Conservation (phyloP, 345 rosid species). For the Capsella bursapastoris region DNA sequence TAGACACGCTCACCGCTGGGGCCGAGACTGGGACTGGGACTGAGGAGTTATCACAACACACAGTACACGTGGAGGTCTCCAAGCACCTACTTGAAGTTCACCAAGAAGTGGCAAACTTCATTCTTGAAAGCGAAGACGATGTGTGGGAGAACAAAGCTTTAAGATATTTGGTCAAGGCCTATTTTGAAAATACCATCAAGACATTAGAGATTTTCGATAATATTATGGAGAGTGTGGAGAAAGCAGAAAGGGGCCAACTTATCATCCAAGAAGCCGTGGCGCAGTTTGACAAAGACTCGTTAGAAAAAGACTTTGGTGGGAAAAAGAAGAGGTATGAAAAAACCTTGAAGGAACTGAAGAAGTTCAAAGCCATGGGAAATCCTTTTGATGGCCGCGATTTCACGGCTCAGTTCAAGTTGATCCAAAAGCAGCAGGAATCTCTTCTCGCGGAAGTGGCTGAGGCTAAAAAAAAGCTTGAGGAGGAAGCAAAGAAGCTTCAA, state of each 20-base stretch:
- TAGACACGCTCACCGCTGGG: not conserved
- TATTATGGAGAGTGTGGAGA: not conserved
- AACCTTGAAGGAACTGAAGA: not conserved
- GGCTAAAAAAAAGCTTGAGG: not conserved
- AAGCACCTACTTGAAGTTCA: not conserved
- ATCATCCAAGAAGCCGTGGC: not conserved
- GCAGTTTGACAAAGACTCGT: not conserved
- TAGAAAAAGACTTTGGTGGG: not conserved
- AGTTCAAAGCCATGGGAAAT: not conserved
- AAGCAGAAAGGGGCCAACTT: not conserved
- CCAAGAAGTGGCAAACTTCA: not conserved
- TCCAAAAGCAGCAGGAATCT: not conserved
- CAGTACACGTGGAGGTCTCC: not conserved
- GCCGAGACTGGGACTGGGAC: not conserved
- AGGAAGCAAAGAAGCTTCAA: too few relatives aligned
- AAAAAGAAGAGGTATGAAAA: not conserved
- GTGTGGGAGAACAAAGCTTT: not conserved
- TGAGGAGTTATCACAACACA: too few relatives aligned
- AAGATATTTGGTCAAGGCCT: not conserved
- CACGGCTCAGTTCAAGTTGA: not conserved
- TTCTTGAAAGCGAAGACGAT: not conserved
- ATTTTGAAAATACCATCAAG: not conserved
- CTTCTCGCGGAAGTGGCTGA: not conserved
- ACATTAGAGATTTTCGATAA: not conserved
- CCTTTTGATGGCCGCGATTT: not conserved